phyloP scores from a whole-genome alignment of 225 moss, liverwort and hornwort genomes.

The Marchantia polymorpha region DNA sequence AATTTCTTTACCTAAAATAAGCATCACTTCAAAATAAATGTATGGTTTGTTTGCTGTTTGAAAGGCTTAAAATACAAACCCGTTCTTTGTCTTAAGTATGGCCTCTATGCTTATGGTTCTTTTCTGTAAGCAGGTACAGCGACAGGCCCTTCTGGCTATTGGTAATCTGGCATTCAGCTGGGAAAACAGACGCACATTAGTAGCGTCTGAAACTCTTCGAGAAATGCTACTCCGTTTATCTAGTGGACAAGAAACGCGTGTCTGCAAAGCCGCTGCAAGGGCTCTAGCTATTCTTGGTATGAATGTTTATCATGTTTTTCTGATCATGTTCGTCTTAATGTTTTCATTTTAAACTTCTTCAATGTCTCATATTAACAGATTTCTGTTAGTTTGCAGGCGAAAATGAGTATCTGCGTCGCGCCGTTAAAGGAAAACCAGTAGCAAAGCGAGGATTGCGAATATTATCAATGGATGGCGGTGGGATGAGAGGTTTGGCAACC shows the following conservation, averaged over 20 bases:
- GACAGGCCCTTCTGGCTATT: conserved; percentile 82
- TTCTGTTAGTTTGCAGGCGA: conserved; percentile 61
- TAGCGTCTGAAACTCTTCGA: conserved; percentile 94
- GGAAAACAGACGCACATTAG: conserved; percentile 82
- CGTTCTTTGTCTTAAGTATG: background rate
- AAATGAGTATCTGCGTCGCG: conserved; percentile 92
- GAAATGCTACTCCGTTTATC: conserved; percentile 93
- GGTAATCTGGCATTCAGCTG: conserved; percentile 97
- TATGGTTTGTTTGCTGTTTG: background rate
- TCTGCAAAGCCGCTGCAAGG: conserved; percentile 93
- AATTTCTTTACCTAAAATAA: background rate
- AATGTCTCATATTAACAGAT: background rate
- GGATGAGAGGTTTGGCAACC: conserved; percentile 98
- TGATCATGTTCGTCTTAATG: background rate
- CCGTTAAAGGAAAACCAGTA: conserved; percentile 72
- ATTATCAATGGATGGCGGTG: conserved; percentile 98
- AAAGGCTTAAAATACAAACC: no score
- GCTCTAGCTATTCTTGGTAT: conserved; percentile 96
- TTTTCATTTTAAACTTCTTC: background rate
- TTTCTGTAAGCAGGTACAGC: conserved; percentile 72
- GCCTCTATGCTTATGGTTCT: background rate
- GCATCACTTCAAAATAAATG: background rate
- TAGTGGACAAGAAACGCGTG: conserved; percentile 62
- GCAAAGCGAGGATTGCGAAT: conserved; percentile 94
- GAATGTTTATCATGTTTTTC: background rate